These are phyloP conservation scores for Stellera chamaejasme DNA, from an alignment of 345 rosid species.

Conservation along the genomic window DNA sequence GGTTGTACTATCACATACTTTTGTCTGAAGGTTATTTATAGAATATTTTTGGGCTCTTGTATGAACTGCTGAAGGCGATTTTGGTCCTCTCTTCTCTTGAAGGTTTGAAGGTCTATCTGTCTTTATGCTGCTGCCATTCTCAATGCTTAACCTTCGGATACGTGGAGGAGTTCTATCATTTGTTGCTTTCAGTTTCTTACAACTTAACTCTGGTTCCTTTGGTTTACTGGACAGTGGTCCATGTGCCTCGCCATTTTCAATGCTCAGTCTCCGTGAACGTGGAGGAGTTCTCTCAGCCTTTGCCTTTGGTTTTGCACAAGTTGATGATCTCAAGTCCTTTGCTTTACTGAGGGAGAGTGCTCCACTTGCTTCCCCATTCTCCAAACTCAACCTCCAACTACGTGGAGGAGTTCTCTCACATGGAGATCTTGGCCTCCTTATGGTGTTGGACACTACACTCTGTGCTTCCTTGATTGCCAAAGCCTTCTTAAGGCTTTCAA, in stretches of 20 bases:
- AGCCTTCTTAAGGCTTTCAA: slow-evolving; percentile 81
- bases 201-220: slow-evolving; percentile 40
- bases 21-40: slow-evolving; percentile 23
- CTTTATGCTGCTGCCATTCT: slow-evolving; percentile 41
- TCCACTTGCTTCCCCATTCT: slow-evolving; percentile 15
- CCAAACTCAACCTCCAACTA: slow-evolving; percentile 53
- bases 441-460: slow-evolving; percentile 18
- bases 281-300: slow-evolving; percentile 62
- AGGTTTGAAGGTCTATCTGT: slow-evolving; percentile 22
- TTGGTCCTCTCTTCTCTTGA: slow-evolving; percentile 37
- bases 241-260: slow-evolving; percentile 35
- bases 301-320: slow-evolving; percentile 18
- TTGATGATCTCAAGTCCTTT: slow-evolving; percentile 35
- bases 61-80: slow-evolving; percentile 37
- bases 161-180: slow-evolving; percentile 68
- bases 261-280: slow-evolving; percentile 45
- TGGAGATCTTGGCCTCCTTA: slow-evolving; percentile 38
- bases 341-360: slow-evolving; percentile 14
- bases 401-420: slow-evolving; percentile 68
- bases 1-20: slow-evolving; percentile 15
- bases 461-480: slow-evolving; percentile 47
- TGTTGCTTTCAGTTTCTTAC: slow-evolving; percentile 23
- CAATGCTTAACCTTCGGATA: slow-evolving; percentile 53
- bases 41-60: slow-evolving; percentile 37
- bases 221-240: slow-evolving; percentile 18